These are phyloP conservation scores for Venturia oleaginea DNA, from an alignment of 2,329 filamentous ascomycete genomes.

Conservation along the genomic window DNA sequence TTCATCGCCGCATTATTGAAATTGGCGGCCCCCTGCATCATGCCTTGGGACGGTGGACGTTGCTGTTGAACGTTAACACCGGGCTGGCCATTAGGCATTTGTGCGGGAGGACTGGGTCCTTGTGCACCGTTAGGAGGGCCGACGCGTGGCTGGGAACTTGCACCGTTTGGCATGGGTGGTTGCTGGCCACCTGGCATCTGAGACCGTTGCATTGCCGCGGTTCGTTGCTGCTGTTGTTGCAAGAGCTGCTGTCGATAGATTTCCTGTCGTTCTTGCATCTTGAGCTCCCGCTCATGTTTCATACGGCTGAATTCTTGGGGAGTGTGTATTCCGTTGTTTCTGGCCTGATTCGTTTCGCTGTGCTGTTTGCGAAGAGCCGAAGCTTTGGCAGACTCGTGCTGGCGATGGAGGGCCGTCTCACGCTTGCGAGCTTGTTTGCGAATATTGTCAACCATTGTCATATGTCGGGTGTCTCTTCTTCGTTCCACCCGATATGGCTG, in stretches of 20 bases:
- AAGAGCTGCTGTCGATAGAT: constrained; percentile 56
- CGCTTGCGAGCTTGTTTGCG: constrained; percentile 90
- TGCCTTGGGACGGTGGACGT: constrained; percentile 27
- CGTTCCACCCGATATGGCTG: constrained; percentile 79
- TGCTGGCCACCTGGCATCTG: constrained; percentile 8
- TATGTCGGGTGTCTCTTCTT: constrained; percentile 73
- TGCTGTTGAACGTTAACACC: constrained; percentile 19
- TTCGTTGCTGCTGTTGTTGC: constrained; percentile 37
- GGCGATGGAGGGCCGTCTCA: constrained; percentile 76
- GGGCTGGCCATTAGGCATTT: constrained; percentile 12
- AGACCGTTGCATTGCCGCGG: neutral
- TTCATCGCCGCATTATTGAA: constrained; percentile 40
- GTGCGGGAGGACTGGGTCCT: constrained; percentile 9
- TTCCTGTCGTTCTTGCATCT: constrained; percentile 47
- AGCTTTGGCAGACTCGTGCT: constrained; percentile 61
- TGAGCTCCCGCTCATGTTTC: constrained; percentile 77
- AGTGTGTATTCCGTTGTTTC: constrained; percentile 55
- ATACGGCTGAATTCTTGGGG: constrained; percentile 86
- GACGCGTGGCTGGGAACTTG: neutral
- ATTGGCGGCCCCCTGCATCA: constrained; percentile 34
- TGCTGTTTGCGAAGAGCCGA: constrained; percentile 76
- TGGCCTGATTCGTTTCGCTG: constrained; percentile 48
- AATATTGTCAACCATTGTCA: constrained; percentile 89
- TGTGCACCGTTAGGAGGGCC: constrained; percentile 7
- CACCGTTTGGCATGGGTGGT: neutral